Evolutionary conservation across 306 rosid genomes (phyloP), one percentile per base, ranked within the genome.

Genomic region (Fragaria iinumae): DNA sequence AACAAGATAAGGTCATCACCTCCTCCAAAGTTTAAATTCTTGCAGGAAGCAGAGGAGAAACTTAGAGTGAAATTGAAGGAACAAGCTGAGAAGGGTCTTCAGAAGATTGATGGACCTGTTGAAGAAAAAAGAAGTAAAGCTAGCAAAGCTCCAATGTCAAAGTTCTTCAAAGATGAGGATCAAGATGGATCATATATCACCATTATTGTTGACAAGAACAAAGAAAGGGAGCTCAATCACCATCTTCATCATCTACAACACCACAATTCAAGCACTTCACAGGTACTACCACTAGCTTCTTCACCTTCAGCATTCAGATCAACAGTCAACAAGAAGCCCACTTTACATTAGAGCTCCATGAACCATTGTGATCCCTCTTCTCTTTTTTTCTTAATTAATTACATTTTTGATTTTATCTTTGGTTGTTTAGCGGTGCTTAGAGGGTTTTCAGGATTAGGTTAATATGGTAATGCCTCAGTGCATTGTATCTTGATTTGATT

Each of bases 21-120:
- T 27, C 98, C 98, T 71, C 98, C 98, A 11, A 92, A 89, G 72
- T 95, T 95, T 90, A 95, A 86, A 89, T 95, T 95, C 88, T 84
- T 95, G 76, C 96, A 89, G 71, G 92, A 89, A 70, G 98, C 98
- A 23, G 98, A 95, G 80, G 96, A 95, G 80, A 95, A 95, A 78
- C 92, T 91, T 8, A 83, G 81, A 79, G 84, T 91, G 80, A 90
- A 81, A 77, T 41, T 86, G 23, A 85, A 73, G 81, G 91, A 87
- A 81, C 86, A 79, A 13, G 82, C 76, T 49, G 81, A 81, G 64
- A 81, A 79, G 70, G 78, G 75, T 69, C 29, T 52, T 27, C 81
- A 77, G 27, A 57, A 45, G 8, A 59, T 20, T 38, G 69, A 56
- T 44, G 80, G 12, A 32, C 39, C 39, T 67, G 73, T 57, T 62